Evolutionary conservation across 2,329 filamentous ascomycete species (phyloP), one percentile per base, ranked within the genome.

Genomic region (Truncatella angustata): DNA sequence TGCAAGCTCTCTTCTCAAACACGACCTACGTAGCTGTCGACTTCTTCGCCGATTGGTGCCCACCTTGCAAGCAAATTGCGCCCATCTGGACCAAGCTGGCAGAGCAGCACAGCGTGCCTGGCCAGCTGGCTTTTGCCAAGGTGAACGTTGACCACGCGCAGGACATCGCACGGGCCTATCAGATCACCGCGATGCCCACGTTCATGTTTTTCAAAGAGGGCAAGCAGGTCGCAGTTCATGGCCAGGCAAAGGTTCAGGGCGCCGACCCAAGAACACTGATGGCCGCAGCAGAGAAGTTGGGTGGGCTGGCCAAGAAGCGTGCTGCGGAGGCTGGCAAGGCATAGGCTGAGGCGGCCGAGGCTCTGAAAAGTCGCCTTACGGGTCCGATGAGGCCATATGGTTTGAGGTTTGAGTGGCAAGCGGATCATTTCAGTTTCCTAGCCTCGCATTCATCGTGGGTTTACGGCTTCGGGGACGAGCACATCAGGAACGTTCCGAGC

Each of bases 11-110:
- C 56, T 63, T 82, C 60, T 58, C 67, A 14, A 66, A 65, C 9
- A 79, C 71, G 44, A 75, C 72, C 43, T 79, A 76, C 67, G 78
- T 83, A 56, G 73, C 76, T 54, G 68, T 80, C 57, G 80, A 85
- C 64, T 82, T 84, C 69, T 78, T 73, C 68, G 81, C 81, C 53
- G 70, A 76, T 61, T 85, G 82, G 82, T 85, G 81, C 68, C 75
- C 73, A 35, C 82, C 81, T 24, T 85, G 82, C 78, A 81, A 80
- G 68, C 70, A 71, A 59, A 84, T 85, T 62, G 77, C 79, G 20
- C 81, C 81, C 55, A 60, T 78, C 53, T 84, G 77, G 73, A 63
- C 60, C 54, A 70, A 75, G 62, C 73, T 82, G 49, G 75, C 80
- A 42, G 64, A 64, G 44, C 58, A 66, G 36, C 66, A 72, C 61